phyloP scores from a whole-genome alignment of 768 basidiomycete species.

The Sistotremastrum niveocremeum region DNA sequence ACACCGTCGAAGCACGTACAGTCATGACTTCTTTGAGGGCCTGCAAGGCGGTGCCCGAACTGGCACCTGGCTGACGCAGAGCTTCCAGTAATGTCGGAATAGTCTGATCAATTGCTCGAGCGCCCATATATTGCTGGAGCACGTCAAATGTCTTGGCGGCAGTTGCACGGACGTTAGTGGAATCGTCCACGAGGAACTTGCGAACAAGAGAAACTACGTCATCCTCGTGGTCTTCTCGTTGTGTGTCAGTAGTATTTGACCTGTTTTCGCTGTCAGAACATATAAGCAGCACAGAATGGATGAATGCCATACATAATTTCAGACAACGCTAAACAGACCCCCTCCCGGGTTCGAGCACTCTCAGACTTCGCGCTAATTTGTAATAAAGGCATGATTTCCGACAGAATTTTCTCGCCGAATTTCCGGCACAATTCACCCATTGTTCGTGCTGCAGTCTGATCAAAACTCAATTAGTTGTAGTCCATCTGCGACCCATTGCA shows the following conservation, averaged over 20 bases:
- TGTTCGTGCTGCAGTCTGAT: conserved; percentile 77
- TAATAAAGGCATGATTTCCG: conserved; percentile 71
- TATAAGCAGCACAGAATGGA: too few relatives aligned
- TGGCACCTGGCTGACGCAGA: conserved; percentile 80
- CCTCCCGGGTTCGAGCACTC: conserved; percentile 56
- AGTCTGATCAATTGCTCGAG: conserved; percentile 88
- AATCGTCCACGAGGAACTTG: conserved; percentile 75
- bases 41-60: conserved; percentile 90
- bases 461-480: neutral
- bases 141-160: conserved; percentile 85
- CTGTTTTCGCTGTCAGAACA: conserved; percentile 23
- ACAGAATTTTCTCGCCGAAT: conserved; percentile 83
- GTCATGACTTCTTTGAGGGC: conserved; percentile 91
- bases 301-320: conserved; percentile 63
- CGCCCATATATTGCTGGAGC: conserved; percentile 84
- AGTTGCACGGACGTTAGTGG: conserved; percentile 72
- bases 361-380: conserved; percentile 41
- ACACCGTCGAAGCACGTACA: conserved; percentile 86
- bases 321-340: conserved; percentile 75
- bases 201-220: conserved; percentile 81
- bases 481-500: neutral
- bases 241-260: conserved; percentile 69
- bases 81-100: conserved; percentile 92
- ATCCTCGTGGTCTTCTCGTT: conserved; percentile 79
- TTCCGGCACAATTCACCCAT: conserved; percentile 85